Conservation (phyloP, 441 rosid genomes). For the Macaranga tanarius region DNA sequence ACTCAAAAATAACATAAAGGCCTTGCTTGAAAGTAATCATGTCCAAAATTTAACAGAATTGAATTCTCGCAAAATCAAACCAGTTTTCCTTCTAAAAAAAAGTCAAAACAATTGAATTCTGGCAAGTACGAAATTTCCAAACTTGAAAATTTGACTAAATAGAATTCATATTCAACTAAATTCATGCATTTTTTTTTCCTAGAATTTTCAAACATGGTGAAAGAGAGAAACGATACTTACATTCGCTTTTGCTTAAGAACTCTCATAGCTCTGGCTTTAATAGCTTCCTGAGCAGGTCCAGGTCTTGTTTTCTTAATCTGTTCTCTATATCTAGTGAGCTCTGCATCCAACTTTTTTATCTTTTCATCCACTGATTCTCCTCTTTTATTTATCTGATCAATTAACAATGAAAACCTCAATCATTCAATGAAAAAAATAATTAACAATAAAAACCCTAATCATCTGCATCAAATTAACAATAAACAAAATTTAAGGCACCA, state of each 20-base stretch:
- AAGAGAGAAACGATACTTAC: conserved; percentile 32
- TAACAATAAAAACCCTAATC: neutral
- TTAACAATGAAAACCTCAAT: neutral
- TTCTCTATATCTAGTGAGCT: conserved; percentile 69
- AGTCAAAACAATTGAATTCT: too few relatives aligned
- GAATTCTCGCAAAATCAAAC: too few relatives aligned
- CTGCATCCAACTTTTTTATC: conserved; percentile 76
- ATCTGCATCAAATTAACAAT: neutral
- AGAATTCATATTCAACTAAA: too few relatives aligned
- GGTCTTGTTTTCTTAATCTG: conserved; percentile 84
- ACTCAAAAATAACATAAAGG: too few relatives aligned
- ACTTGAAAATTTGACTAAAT: too few relatives aligned
- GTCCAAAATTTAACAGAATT: too few relatives aligned
- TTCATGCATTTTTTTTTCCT: too few relatives aligned
- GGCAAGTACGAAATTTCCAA: too few relatives aligned
- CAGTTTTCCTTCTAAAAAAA: too few relatives aligned
- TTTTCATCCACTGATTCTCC: conserved; percentile 95
- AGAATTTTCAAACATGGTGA: too few relatives aligned
- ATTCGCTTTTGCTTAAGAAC: conserved; percentile 93
- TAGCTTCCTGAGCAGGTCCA: conserved; percentile 86
- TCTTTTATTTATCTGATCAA: conserved; percentile 68
- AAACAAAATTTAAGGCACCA: neutral
- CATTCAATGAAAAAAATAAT: neutral
- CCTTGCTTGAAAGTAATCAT: too few relatives aligned
- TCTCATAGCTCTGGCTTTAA: conserved; percentile 92